Evolutionary conservation across 2,329 filamentous ascomycete genomes (phyloP).

Genomic region (Hirsutella rhossiliensis): DNA sequence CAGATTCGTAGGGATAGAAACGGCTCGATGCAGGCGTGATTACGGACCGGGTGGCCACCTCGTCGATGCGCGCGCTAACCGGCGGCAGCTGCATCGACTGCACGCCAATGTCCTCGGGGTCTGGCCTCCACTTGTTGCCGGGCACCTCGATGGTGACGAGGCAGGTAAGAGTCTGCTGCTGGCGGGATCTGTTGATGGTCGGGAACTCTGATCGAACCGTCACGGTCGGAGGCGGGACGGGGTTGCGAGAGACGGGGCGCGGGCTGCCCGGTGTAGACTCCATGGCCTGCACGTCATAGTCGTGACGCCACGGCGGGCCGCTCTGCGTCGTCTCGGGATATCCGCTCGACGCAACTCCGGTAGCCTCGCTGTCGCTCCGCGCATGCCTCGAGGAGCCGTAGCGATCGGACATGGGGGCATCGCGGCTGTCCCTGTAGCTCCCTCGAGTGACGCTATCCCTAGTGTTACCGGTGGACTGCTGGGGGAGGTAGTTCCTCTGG

Average conservation of each 20-base stretch:
- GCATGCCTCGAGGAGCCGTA: conserved; percentile 43
- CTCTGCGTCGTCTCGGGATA: conserved; percentile 68
- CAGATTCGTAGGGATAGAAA: conserved; percentile 61
- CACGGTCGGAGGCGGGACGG: conserved; percentile 83
- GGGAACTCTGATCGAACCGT: conserved; percentile 95
- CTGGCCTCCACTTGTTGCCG: conserved; percentile 80
- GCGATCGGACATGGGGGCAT: conserved; percentile 31
- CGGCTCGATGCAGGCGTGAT: conserved; percentile 47
- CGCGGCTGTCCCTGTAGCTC: conserved; percentile 36
- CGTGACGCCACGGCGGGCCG: conserved; percentile 62
- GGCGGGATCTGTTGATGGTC: conserved; percentile 79
- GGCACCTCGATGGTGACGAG: conserved; percentile 88
- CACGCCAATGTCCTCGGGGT: conserved; percentile 65
- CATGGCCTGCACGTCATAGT: conserved; percentile 95
- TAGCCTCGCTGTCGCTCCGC: conserved; percentile 69
- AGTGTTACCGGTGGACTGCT: conserved; percentile 14
- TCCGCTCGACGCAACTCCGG: conserved; percentile 60
- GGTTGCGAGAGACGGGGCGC: conserved; percentile 61
- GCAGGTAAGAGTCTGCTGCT: conserved; percentile 91
- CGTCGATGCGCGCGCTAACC: conserved; percentile 33
- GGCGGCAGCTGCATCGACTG: conserved; percentile 30
- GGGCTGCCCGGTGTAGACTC: conserved; percentile 72
- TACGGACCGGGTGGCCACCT: conserved; percentile 41
- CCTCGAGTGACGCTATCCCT: conserved; percentile 23
- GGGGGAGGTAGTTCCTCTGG: conserved; percentile 21